Evolutionary conservation across 75 land plant species (phyloP).

Genomic region (Sequoia sempervirens): DNA sequence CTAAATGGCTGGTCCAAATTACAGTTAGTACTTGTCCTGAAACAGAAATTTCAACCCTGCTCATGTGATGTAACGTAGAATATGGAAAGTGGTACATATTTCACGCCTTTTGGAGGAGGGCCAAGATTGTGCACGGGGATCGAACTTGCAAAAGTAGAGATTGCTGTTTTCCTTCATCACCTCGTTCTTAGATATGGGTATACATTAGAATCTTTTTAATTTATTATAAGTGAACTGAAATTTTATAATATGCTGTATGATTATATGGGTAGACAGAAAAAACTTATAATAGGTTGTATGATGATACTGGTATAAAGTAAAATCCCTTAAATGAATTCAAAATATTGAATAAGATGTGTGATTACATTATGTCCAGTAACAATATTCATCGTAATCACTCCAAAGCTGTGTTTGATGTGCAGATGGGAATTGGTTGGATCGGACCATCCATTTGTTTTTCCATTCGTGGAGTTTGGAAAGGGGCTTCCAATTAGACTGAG

Average conservation of each 20-base stretch:
- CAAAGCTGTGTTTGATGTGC: neutral
- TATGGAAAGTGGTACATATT: constrained; percentile 10
- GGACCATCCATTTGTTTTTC: constrained; percentile 56
- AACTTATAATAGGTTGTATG: too few relatives aligned
- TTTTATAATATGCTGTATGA: too few relatives aligned
- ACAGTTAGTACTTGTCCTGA: neutral
- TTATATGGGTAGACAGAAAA: too few relatives aligned
- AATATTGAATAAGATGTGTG: too few relatives aligned
- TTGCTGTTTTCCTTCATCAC: constrained; percentile 81
- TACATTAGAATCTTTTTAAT: too few relatives aligned
- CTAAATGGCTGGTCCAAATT: too few relatives aligned
- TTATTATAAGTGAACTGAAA: neutral
- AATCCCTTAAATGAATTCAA: too few relatives aligned
- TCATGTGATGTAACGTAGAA: neutral
- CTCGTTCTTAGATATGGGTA: constrained; percentile 44
- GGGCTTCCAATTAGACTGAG: constrained; percentile 52
- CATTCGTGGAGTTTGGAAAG: constrained; percentile 67
- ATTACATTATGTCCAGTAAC: too few relatives aligned
- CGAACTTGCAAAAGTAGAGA: constrained; percentile 78
- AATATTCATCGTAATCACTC: neutral
- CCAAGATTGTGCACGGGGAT: constrained; percentile 72
- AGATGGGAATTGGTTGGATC: constrained; percentile 48
- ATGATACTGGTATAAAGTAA: too few relatives aligned
- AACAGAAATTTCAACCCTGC: neutral
- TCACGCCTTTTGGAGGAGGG: constrained; percentile 86